Conservation (phyloP, 768 basidiomycete species). For the Mycena haematopus region DNA sequence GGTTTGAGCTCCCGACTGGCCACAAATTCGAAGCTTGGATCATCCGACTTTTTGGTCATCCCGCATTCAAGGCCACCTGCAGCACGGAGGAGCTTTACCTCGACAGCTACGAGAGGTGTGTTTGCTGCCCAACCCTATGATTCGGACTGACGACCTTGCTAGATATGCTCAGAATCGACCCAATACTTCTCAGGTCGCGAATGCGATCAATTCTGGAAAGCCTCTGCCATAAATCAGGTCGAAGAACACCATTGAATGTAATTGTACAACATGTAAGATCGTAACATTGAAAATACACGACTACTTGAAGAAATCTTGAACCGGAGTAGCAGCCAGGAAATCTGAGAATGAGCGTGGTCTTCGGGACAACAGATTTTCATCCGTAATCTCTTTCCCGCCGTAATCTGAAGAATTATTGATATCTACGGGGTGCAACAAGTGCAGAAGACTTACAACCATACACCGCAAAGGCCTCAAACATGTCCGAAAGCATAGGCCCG, state of each 20-base stretch:
- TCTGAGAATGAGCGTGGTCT: conserved; percentile 20
- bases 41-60: conserved; percentile 60
- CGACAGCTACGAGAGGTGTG: conserved; percentile 74
- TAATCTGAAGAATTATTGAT: conserved; percentile 6
- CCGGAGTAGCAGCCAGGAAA: conserved; percentile 10
- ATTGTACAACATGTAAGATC: conserved; percentile 4
- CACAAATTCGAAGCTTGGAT: conserved; percentile 60
- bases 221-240: conserved; percentile 57
- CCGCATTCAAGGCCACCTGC: conserved; percentile 70
- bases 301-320: conserved; percentile 4
- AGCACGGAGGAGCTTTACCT: conserved; percentile 71
- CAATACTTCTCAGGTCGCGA: conserved; percentile 78
- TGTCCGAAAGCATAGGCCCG: conserved; percentile 23
- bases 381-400: conserved; percentile 7
- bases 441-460: conserved; percentile 13
- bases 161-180: conserved; percentile 82
- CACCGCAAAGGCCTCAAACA: conserved; percentile 17
- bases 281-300: neutral
- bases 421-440: neutral
- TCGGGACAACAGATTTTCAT: neutral
- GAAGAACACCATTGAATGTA: neutral
- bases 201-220: conserved; percentile 73
- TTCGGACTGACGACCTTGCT: neutral
- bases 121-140: neutral
- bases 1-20: conserved; percentile 61